Evolutionary conservation across 495 filamentous ascomycete species (phyloP), one percentile per base, ranked within the genome.

Genomic region (Niebla homalea): DNA sequence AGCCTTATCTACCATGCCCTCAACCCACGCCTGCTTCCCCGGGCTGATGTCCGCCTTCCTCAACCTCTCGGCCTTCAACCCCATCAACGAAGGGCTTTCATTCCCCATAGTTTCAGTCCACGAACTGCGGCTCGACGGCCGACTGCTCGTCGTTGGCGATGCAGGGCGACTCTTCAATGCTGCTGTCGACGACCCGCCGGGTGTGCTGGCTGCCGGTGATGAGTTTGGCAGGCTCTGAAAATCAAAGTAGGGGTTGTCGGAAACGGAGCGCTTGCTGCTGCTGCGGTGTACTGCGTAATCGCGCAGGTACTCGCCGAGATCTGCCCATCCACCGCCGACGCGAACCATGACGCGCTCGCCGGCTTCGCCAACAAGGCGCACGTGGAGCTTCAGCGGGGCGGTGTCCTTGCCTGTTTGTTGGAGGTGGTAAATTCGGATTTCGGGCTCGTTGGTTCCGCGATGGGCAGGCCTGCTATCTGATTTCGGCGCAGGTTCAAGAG

Each of bases 341-440:
- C 92, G 83, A 8, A 96, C 93, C 89, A 98, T 96, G 40, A 97
- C 89, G 23, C 92, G 79, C 63, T 94, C 87, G n/a, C 84, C 83
- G 25, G 78, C 72, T 62, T 93, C 87, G 35, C 92, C 92, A 1
- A 98, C 88, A 14, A 87, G 79, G 1, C 92, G 83, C 22, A 97
- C 87, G 60, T 90, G 92, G 2, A 98, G 76, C 63, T 94, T 96
- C 54, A 92, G 89, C 0, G 92, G 92, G 22, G 83, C 75, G 22
- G 45, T 18, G 51, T 88, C 78, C 40, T 85, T 85, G 26, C 82
- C 85, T 37, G 78, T 75, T 32, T 88, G 82, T n/a, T 86, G 84
- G 20, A 98, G 77, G 66, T 98, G 89, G 56, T 96, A 98, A 2
- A 96, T 75, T 62, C 87, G 87, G 50, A 94, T 87, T 48, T 86